phyloP scores from a whole-genome alignment of 2,329 filamentous ascomycete species.

The Didymella keratinophila region DNA sequence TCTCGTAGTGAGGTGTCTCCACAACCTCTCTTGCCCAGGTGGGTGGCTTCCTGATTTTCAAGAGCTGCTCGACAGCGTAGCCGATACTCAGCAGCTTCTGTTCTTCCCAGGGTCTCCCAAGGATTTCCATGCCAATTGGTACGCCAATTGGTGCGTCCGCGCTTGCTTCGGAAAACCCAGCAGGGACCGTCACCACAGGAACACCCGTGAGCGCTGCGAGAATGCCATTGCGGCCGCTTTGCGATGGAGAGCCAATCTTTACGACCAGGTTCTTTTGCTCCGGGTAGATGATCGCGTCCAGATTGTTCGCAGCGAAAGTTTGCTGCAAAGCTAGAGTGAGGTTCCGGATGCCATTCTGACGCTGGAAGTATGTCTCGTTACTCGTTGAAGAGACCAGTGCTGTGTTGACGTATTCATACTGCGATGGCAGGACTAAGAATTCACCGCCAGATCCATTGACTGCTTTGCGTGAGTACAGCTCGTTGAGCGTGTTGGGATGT shows the following conservation, averaged over 20 bases:
- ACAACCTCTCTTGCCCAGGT: conserved; percentile 54
- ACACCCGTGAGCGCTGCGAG: conserved; percentile 62
- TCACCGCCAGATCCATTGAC: conserved; percentile 49
- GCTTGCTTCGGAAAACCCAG: conserved; percentile 60
- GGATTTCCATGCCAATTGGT: conserved; percentile 70
- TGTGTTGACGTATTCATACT: conserved; percentile 64
- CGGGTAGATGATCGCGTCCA: conserved; percentile 70
- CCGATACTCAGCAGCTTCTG: conserved; percentile 62
- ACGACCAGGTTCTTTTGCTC: conserved; percentile 71
- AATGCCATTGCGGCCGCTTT: conserved; percentile 67
- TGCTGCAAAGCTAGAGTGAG: conserved; percentile 61
- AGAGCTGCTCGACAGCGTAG: conserved; percentile 58
- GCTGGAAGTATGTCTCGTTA: conserved; percentile 59
- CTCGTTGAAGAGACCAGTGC: conserved; percentile 61
- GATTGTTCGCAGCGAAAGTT: conserved; percentile 58
- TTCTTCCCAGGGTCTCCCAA: conserved; percentile 66
- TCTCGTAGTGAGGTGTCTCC: conserved; percentile 50
- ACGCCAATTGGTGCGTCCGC: conserved; percentile 63
- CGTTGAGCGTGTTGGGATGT: conserved; percentile 56
- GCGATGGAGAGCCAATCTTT: conserved; percentile 62
- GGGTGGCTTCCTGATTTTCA: conserved; percentile 58
- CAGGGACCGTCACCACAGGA: conserved; percentile 63
- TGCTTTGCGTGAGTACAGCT: conserved; percentile 57
- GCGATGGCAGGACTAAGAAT: conserved; percentile 67
- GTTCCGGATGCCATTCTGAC: conserved; percentile 59